Base-by-base conservation (phyloP, 2,329 filamentous ascomycete genomes). In the Aspergillus hortae region DNA sequence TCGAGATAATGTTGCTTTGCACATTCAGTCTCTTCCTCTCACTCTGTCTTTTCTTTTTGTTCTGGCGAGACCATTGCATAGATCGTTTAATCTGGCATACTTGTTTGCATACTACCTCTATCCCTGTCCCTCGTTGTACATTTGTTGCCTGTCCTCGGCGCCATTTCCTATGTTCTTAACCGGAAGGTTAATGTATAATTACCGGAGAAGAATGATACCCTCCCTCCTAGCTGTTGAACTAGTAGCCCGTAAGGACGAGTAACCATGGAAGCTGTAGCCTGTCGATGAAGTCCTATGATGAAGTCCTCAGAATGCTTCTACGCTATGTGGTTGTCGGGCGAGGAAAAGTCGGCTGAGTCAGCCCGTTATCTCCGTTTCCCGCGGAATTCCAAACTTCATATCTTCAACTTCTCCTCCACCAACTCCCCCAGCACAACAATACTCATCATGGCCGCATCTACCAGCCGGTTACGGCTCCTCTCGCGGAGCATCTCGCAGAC, bases 401-500 rank as follows among this genome's bases (percentile, higher is more conserved):
- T 12, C 40, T 42, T 42, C 40, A 42, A 42, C 40, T 42, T 21
- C 17, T 14, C 15, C 11, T 23, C 40, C 15, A 51, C 52, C 52
- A 49, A 53, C 50, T 36, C 44, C 21, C 47, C 27, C 49, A 51
- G 30, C 30, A 55, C 41, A 46, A 48, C 58, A 46, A 56, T 45
- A 48, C 44, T 52, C 57, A 65, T 46, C 49, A 72, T 72, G 69
- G 65, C 69, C 53, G 59, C 61, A 44, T 65, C 69, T 33, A 61
- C 67, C 49, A 63, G 56, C 49, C 61, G 61, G 23, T 57, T 73
- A 44, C 63, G 69, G 52, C 61, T 60, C 44, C 50, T 73, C 21
- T 67, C 40, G 40, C 15, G 40, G 19, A 42, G 15, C 19, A 62
- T 25, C 66, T 66, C 19, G 60, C 63, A 53, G 55, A 33, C 48